A percentile compares a stretch with the other conserved stretches of the same genome.
Conservation (phyloP, 495 filamentous ascomycete genomes). For the Neurospora africana region DNA sequence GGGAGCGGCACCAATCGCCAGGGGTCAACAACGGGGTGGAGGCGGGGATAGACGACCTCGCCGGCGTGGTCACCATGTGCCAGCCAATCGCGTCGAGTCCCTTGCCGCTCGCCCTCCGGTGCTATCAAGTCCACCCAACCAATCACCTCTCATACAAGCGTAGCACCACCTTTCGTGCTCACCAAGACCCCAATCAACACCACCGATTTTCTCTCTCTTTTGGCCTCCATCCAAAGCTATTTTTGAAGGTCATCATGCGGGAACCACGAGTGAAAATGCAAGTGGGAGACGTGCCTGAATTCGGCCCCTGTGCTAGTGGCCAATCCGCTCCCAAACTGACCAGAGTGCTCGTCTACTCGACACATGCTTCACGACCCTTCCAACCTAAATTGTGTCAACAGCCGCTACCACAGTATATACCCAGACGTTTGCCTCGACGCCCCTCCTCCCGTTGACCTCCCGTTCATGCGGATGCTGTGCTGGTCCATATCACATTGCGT, state of each 20-base stretch:
- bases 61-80: slow-evolving; percentile 1
- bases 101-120: slow-evolving; percentile 18
- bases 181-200: neutral
- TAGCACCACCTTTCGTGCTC: neutral
- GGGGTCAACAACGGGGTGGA: neutral
- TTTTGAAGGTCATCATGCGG: slow-evolving; percentile 27
- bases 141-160: slow-evolving; percentile 10
- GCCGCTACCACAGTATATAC: slow-evolving; percentile 39
- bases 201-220: slow-evolving; percentile 3
- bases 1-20: neutral
- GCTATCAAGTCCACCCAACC: slow-evolving; percentile 7
- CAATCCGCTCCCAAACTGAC: slow-evolving; percentile 1
- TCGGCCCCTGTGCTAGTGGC: slow-evolving; percentile 2
- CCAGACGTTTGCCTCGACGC: slow-evolving; percentile 19
- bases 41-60: neutral
- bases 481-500: slow-evolving; percentile 33
- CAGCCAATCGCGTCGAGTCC: slow-evolving; percentile 13
- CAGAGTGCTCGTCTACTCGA: slow-evolving; percentile 17
- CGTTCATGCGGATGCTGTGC: slow-evolving; percentile 20
- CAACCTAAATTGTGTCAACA: slow-evolving; percentile 31
- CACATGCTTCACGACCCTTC: slow-evolving; percentile 13
- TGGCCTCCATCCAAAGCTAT: slow-evolving; percentile 15
- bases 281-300: slow-evolving; percentile 31
- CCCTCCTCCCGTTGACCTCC: slow-evolving; percentile 15
- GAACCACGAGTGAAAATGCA: slow-evolving; percentile 24